Evolutionary conservation across 2,329 filamentous ascomycete species (phyloP).

Genomic region (Pezicula neosporulosa): DNA sequence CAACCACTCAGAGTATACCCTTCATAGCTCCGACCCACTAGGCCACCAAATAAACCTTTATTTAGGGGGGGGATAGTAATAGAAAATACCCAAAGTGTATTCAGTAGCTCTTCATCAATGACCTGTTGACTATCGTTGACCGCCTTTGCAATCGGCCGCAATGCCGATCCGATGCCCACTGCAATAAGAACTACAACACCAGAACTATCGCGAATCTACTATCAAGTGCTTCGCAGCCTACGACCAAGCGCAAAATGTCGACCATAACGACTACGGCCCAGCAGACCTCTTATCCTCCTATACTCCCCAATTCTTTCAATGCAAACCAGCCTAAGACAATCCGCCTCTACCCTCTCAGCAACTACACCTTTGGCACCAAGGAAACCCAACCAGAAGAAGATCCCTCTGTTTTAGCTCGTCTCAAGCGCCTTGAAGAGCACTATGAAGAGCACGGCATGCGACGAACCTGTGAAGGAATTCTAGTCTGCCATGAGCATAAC

Average conservation of each 20-base stretch:
- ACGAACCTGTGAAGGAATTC: conserved; percentile 91
- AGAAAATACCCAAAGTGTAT: too few species aligned
- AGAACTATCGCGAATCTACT: conserved; percentile 1
- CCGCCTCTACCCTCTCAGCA: conserved; percentile 89
- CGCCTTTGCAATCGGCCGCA: too few species aligned
- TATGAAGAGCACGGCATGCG: conserved; percentile 92
- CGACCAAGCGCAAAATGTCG: conserved; percentile 57
- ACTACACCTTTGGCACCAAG: conserved; percentile 98
- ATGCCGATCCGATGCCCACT: too few species aligned
- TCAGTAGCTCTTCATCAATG: too few species aligned
- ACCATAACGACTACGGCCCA: conserved; percentile 74
- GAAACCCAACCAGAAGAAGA: conserved; percentile 98
- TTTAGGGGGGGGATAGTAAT: too few species aligned
- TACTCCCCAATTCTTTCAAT: conserved; percentile 79
- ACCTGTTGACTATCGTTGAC: too few species aligned
- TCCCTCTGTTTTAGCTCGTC: conserved; percentile 85
- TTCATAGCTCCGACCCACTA: too few species aligned
- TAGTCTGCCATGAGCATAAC: conserved; percentile 98
- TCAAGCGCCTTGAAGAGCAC: conserved; percentile 95
- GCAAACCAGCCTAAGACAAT: conserved; percentile 86
- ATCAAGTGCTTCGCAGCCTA: conserved; percentile 2
- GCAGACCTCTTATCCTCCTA: conserved; percentile 75
- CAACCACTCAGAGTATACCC: too few species aligned
- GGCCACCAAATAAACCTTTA: too few species aligned
- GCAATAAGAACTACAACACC: neutral